phyloP scores from a whole-genome alignment of 352 stramenopile species.

The Lagenidium sp. region DNA sequence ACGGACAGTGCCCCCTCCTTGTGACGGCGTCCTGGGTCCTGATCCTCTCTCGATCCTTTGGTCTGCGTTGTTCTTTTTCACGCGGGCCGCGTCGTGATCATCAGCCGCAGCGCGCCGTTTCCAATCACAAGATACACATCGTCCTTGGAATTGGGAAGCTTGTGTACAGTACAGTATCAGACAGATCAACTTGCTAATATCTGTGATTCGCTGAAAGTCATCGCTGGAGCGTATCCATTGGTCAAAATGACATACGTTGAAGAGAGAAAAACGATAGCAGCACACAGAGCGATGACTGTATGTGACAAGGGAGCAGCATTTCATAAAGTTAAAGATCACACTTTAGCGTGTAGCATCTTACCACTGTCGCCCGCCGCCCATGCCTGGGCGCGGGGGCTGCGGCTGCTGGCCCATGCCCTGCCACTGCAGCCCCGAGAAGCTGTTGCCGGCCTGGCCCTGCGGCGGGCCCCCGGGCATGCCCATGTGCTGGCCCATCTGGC shows the following conservation, averaged over 20 bases:
- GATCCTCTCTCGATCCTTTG: too few relatives aligned
- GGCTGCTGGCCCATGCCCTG: constrained; percentile 67
- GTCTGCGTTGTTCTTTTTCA: too few relatives aligned
- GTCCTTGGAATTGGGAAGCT: too few relatives aligned
- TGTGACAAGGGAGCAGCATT: too few relatives aligned
- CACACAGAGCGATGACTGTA: too few relatives aligned
- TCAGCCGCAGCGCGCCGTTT: neutral
- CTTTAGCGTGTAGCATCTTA: too few relatives aligned
- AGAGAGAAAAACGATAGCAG: too few relatives aligned
- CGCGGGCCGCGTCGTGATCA: too few relatives aligned
- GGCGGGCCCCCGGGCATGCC: constrained; percentile 47
- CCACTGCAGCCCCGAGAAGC: constrained; percentile 80
- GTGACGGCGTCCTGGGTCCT: too few relatives aligned
- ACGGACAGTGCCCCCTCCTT: too few relatives aligned
- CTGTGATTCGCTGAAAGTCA: constrained; percentile 2
- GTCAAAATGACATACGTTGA: neutral
- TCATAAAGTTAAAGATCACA: too few relatives aligned
- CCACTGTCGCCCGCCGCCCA: constrained; percentile 39
- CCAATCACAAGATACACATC: constrained; percentile 1
- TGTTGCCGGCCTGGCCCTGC: constrained; percentile 47
- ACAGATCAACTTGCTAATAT: neutral
- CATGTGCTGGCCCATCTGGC: constrained; percentile 66
- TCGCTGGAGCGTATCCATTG: constrained; percentile 1
- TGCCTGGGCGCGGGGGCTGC: constrained; percentile 39
- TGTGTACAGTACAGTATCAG: neutral